Conservation (phyloP, 805 yeast genomes). For the Tetrapisispora taiwanensis region DNA sequence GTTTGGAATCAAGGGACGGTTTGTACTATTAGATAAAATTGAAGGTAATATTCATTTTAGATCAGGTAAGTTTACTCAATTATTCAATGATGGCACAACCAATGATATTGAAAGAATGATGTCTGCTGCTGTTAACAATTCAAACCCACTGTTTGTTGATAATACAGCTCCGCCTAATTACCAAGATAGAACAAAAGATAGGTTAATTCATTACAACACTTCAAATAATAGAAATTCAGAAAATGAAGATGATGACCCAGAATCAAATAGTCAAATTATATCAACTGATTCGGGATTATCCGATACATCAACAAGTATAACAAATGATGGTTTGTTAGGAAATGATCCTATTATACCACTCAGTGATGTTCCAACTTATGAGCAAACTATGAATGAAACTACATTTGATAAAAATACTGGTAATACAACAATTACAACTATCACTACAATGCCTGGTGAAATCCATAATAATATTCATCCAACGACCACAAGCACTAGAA, state of each 20-base stretch:
- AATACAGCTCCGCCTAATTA: constrained; percentile 14
- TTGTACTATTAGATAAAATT: constrained; percentile 29
- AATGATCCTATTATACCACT: neutral
- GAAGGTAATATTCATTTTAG: constrained; percentile 35
- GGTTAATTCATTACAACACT: constrained; percentile 19
- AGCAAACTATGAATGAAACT: constrained; percentile 3
- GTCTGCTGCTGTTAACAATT: constrained; percentile 4
- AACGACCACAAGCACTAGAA: constrained; percentile 1
- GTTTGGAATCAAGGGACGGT: constrained; percentile 44
- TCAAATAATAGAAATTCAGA: neutral
- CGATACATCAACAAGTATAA: neutral
- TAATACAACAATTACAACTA: neutral
- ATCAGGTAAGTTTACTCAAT: constrained; percentile 27
- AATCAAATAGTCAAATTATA: neutral
- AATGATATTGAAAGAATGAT: neutral
- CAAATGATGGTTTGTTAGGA: neutral
- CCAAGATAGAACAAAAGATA: constrained; percentile 16
- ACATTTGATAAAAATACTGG: neutral
- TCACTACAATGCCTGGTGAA: neutral
- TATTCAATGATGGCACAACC: constrained; percentile 13
- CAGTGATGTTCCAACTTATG: constrained; percentile 2
- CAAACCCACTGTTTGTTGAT: constrained; percentile 6
- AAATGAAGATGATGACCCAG: neutral
- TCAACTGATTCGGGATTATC: no score
- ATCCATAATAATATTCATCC: constrained; percentile 1